Percentiles rank a stretch among this genome's conserved stretches.
Conservation (phyloP, 1,284 basidiomycete genomes). For the Microbotryomycetes sp. region DNA sequence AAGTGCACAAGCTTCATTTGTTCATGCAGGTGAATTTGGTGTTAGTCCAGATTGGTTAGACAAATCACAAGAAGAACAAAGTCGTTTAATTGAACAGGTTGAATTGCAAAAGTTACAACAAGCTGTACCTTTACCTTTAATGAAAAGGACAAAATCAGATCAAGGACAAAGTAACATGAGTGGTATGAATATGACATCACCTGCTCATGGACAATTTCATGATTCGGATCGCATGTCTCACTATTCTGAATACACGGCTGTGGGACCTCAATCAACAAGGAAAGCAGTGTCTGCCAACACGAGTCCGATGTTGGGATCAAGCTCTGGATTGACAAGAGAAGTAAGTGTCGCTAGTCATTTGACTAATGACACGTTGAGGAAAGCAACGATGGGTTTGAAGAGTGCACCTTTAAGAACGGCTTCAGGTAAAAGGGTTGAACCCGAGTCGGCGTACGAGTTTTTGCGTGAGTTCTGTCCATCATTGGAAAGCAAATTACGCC, state of each 20-base stretch:
- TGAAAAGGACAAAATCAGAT: background rate
- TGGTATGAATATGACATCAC: too few relatives aligned
- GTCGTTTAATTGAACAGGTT: background rate
- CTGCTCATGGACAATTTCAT: background rate
- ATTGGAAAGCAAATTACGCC: background rate
- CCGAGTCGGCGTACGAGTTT: slow-evolving; percentile 22
- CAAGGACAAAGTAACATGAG: background rate
- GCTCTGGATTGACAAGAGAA: background rate
- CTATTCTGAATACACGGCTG: background rate
- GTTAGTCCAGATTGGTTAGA: background rate
- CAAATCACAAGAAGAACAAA: background rate
- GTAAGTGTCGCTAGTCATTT: background rate
- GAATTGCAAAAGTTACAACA: background rate
- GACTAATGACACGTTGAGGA: background rate
- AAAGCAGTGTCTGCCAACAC: background rate
- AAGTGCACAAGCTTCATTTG: background rate
- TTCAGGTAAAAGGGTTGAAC: slow-evolving; percentile 7
- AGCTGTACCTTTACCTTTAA: background rate
- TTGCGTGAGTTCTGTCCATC: slow-evolving; percentile 17
- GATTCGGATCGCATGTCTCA: background rate
- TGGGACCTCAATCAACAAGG: background rate
- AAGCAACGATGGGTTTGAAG: background rate
- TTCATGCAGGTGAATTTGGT: background rate
- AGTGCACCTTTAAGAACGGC: background rate
- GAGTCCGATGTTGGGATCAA: background rate